Percentiles rank a stretch among this genome's conserved stretches.
These are phyloP conservation scores for Sclerotinia subarctica DNA, from an alignment of 2,329 filamentous ascomycete species.

Conservation along the genomic window DNA sequence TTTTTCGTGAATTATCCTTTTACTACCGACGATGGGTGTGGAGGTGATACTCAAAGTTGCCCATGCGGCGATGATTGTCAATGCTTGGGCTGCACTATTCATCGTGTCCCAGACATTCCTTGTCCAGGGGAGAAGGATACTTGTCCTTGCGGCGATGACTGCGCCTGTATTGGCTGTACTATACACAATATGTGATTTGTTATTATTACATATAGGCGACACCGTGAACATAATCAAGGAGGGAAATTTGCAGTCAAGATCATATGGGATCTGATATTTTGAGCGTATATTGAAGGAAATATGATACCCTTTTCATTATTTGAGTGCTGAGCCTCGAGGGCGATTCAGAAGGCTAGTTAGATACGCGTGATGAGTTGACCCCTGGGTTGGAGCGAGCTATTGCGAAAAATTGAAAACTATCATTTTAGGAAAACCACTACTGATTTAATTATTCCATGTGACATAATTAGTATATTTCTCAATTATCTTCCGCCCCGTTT, in stretches of 20 bases:
- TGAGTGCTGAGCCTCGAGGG: neutral
- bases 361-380: neutral
- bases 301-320: slow-evolving; percentile 8
- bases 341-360: neutral
- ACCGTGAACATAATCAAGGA: neutral
- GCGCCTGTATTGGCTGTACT: slow-evolving; percentile 54
- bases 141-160: slow-evolving; percentile 58
- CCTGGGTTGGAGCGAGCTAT: neutral
- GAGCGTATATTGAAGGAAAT: neutral
- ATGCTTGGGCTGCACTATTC: slow-evolving; percentile 56
- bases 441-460: neutral
- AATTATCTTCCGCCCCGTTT: neutral
- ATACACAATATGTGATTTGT: slow-evolving; percentile 43
- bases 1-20: slow-evolving; percentile 58
- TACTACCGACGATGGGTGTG: slow-evolving; percentile 44
- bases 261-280: neutral
- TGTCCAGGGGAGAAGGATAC: slow-evolving; percentile 45
- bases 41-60: slow-evolving; percentile 50
- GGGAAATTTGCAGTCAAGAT: neutral
- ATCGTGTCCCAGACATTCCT: slow-evolving; percentile 39
- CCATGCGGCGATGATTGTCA: slow-evolving; percentile 59
- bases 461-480: no score
- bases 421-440: neutral
- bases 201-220: neutral
- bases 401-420: neutral